Percentiles rank a stretch among this genome's conserved stretches.
Evolutionary conservation across 148 eudicot genomes (phyloP).

Genomic region (Linanthus parryae): DNA sequence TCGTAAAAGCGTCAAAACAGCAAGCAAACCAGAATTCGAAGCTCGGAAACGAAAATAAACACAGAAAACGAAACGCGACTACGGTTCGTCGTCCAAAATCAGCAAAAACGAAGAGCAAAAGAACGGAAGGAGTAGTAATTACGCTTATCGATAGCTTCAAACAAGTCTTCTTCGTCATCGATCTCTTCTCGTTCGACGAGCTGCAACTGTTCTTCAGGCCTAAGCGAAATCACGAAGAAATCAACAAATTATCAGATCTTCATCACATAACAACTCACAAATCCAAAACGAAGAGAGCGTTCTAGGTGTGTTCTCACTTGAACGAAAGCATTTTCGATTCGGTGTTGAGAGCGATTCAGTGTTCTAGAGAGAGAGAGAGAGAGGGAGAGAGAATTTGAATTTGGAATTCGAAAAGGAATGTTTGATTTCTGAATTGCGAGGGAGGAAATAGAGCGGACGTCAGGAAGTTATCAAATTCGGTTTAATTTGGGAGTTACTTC

Average conservation of each 20-base stretch:
- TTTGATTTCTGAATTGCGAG: constrained; percentile 6
- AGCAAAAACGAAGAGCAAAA: constrained; percentile 1
- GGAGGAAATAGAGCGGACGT: constrained; percentile 2
- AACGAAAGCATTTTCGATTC: constrained; percentile 42
- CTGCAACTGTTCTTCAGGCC: constrained; percentile 78
- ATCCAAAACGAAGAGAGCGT: neutral
- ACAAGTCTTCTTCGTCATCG: constrained; percentile 83
- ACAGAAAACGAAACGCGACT: too few species aligned
- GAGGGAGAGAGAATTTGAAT: constrained; percentile 4
- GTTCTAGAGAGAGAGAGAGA: constrained; percentile 8
- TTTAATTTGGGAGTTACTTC: too few species aligned
- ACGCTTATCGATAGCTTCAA: constrained; percentile 82
- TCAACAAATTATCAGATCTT: neutral
- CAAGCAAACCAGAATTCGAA: too few species aligned
- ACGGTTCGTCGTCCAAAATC: neutral
- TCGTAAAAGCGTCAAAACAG: too few species aligned
- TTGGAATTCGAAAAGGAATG: neutral
- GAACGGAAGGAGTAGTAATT: neutral
- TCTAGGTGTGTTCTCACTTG: constrained; percentile 30
- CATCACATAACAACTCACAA: neutral
- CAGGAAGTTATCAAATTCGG: neutral
- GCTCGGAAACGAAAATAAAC: too few species aligned
- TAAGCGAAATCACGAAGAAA: constrained; percentile 18
- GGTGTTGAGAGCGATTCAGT: neutral
- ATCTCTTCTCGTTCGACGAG: constrained; percentile 75